A percentile compares a stretch with the other conserved stretches of the same genome.
Evolutionary conservation across 441 rosid genomes (phyloP).

Genomic region (Daphne laureola): DNA sequence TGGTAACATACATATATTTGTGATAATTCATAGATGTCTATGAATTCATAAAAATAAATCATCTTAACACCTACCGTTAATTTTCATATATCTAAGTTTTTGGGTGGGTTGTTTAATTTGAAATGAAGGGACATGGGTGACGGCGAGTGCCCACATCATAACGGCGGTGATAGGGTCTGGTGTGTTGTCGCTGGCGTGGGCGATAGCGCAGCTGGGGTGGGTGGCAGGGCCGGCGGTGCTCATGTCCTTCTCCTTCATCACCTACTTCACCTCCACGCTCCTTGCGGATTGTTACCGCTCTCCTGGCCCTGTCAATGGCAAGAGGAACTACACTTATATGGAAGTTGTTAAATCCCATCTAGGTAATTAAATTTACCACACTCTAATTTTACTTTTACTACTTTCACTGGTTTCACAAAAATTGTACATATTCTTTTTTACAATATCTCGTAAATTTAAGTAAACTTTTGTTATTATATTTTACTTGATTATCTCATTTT

Average conservation of each 20-base stretch:
- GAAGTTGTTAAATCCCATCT: constrained; percentile 46
- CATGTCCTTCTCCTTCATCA: constrained; percentile 40
- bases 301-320: constrained; percentile 44
- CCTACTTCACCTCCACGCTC: constrained; percentile 38
- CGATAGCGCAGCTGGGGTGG: constrained; percentile 60
- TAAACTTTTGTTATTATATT: constrained; percentile 9
- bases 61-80: too few species aligned
- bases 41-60: too few species aligned
- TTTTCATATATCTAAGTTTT: too few species aligned
- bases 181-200: constrained; percentile 54
- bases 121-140: constrained; percentile 39
- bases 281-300: constrained; percentile 46
- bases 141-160: constrained; percentile 50
- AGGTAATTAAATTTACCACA: constrained; percentile 17
- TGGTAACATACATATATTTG: too few species aligned
- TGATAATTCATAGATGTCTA: too few species aligned
- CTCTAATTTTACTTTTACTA: too few species aligned
- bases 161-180: constrained; percentile 64
- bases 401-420: too few species aligned
- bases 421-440: too few species aligned
- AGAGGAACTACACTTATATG: constrained; percentile 51
- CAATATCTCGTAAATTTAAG: too few species aligned
- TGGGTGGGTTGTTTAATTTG: too few species aligned
- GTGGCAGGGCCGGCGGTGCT: constrained; percentile 39
- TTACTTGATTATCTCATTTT: neutral